Percentiles rank a stretch among this genome's conserved stretches.
Conservation (phyloP, 225 moss, liverwort and hornwort species). For the Pseudoscleropodium purum region DNA sequence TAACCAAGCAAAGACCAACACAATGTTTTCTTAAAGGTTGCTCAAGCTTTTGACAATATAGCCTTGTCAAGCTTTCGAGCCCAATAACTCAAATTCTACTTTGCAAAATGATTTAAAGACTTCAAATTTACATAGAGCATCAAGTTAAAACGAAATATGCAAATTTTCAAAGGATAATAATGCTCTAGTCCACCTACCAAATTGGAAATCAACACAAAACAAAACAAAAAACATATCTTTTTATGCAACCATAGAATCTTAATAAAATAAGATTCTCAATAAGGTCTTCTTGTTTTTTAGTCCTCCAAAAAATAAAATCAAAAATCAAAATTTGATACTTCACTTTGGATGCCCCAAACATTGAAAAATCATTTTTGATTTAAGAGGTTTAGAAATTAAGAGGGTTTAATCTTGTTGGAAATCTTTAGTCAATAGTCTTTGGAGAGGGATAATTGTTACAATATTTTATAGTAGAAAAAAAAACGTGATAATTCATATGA, state of each 20-base stretch:
- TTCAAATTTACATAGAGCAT: neutral
- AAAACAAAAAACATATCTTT: neutral
- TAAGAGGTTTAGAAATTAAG: neutral
- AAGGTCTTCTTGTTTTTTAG: neutral
- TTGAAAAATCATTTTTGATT: neutral
- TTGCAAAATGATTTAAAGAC: neutral
- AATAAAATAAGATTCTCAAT: fast-evolving
- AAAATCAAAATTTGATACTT: neutral
- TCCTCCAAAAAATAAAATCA: fast-evolving
- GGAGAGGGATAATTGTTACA: neutral
- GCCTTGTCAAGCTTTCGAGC: neutral
- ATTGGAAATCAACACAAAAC: neutral
- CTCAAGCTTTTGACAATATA: neutral
- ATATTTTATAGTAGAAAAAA: neutral
- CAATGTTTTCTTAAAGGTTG: neutral
- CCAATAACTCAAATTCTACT: neutral
- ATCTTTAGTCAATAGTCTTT: neutral
- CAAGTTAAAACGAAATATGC: neutral
- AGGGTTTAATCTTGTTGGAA: fast-evolving
- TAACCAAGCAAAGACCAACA: neutral
- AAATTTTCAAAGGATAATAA: neutral
- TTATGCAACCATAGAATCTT: too few relatives aligned
- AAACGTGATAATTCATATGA: neutral
- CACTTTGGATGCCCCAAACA: neutral
- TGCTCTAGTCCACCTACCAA: neutral